These are phyloP conservation scores for Xylariales sp. DNA, from an alignment of 2,329 filamentous ascomycete genomes.

Conservation along the genomic window DNA sequence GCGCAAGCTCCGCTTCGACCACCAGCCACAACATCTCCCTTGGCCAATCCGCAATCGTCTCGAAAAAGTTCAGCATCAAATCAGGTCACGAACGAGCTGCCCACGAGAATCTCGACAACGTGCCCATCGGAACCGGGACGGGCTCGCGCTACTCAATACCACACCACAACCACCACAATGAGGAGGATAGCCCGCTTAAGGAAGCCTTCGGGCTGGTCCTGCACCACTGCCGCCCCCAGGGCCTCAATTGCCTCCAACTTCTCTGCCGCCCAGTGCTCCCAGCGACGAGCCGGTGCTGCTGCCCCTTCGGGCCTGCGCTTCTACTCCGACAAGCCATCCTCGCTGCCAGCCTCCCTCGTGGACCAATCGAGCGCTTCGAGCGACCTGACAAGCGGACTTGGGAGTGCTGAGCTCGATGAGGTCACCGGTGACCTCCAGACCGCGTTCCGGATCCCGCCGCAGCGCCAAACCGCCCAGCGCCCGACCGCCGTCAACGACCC, in stretches of 20 bases:
- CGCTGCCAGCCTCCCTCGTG: slow-evolving; percentile 5
- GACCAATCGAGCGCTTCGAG: neutral
- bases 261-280: neutral
- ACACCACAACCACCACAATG: slow-evolving; percentile 16
- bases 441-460: slow-evolving; percentile 13
- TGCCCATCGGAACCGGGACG: neutral
- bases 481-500: slow-evolving; percentile 25
- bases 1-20: slow-evolving; percentile 3
- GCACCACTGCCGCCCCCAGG: slow-evolving; percentile 13
- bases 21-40: neutral
- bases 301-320: slow-evolving; percentile 12
- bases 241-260: slow-evolving; percentile 16
- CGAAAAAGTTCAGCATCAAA: too few species aligned
- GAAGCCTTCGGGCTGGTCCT: slow-evolving; percentile 16
- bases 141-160: neutral
- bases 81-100: too few species aligned
- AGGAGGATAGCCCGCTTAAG: slow-evolving; percentile 23
- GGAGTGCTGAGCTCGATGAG: neutral
- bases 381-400: neutral
- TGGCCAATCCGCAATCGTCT: too few species aligned
- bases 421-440: neutral
- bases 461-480: slow-evolving; percentile 20
- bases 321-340: slow-evolving; percentile 15
- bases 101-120: neutral
- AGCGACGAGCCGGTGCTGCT: neutral